Evolutionary conservation across 2,329 filamentous ascomycete genomes (phyloP).

Genomic region (Dothideomycetidae sp.): DNA sequence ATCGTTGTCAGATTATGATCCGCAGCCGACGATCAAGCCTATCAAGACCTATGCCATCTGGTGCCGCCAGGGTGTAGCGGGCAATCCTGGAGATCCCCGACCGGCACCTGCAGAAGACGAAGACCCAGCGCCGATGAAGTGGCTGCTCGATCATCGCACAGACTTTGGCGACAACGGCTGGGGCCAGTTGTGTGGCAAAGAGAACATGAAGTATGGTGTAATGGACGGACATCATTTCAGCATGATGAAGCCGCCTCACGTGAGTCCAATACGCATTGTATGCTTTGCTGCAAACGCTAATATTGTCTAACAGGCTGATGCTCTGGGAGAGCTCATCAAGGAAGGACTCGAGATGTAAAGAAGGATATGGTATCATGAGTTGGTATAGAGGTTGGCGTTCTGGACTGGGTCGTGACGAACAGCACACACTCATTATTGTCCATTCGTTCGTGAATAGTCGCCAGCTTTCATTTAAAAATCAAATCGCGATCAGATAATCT

Average conservation of each 20-base stretch:
- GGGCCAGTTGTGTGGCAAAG: constrained; percentile 48
- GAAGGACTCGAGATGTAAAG: constrained; percentile 22
- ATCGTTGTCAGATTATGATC: constrained; percentile 55
- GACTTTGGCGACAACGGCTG: constrained; percentile 58
- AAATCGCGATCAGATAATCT: too few species aligned
- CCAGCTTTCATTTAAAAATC: too few species aligned
- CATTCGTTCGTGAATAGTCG: too few species aligned
- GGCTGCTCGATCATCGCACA: constrained; percentile 58
- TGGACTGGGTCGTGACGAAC: too few species aligned
- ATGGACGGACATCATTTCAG: constrained; percentile 63
- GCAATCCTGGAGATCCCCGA: constrained; percentile 48
- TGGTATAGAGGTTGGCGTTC: too few species aligned
- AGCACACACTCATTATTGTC: too few species aligned
- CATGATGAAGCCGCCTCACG: constrained; percentile 53
- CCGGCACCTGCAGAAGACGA: constrained; percentile 47
- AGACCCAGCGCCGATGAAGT: constrained; percentile 42
- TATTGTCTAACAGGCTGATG: constrained; percentile 13
- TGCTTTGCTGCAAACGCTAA: background rate
- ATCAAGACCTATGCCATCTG: constrained; percentile 53
- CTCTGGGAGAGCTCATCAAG: constrained; percentile 29
- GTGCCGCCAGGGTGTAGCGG: constrained; percentile 61
- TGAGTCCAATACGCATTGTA: constrained; percentile 1
- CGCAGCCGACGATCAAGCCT: constrained; percentile 46
- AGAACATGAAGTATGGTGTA: constrained; percentile 49
- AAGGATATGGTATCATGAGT: too few species aligned